These are phyloP conservation scores for Ganoderma boninense DNA, from an alignment of 1,284 basidiomycete genomes.

Conservation along the genomic window DNA sequence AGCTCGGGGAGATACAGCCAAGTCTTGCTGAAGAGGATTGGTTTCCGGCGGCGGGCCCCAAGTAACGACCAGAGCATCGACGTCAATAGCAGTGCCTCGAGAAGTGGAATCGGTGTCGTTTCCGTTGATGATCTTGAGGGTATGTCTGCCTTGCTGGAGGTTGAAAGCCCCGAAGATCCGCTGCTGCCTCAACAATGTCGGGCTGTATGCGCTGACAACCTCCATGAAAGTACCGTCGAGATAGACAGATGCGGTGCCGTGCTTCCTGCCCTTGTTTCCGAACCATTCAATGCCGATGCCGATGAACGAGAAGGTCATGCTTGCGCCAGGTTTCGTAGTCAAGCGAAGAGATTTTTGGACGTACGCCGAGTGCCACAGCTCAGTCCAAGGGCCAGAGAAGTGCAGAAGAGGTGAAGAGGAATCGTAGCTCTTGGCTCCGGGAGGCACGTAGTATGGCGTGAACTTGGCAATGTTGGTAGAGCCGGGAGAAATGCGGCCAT, in stretches of 20 bases:
- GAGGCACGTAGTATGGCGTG: conserved; percentile 74
- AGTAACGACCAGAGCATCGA: conserved; percentile 77
- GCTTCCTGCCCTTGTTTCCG: conserved; percentile 60
- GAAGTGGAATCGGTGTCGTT: conserved; percentile 50
- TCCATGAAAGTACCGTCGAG: conserved; percentile 61
- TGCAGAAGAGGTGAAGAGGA: conserved; percentile 69
- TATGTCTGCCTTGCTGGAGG: conserved; percentile 61
- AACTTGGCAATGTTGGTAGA: conserved; percentile 57
- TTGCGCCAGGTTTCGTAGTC: conserved; percentile 58
- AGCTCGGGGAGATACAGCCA: conserved; percentile 24
- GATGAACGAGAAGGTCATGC: conserved; percentile 64
- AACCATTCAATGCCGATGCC: conserved; percentile 84
- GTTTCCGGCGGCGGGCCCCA: conserved; percentile 16
- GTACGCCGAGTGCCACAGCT: conserved; percentile 58
- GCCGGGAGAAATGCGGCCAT: conserved; percentile 63
- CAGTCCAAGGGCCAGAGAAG: conserved; percentile 67
- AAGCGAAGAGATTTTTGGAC: conserved; percentile 59
- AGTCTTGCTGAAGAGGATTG: conserved; percentile 23
- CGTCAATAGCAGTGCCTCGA: conserved; percentile 51
- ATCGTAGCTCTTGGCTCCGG: conserved; percentile 74
- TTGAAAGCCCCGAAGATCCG: conserved; percentile 69
- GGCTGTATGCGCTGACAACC: conserved; percentile 57
- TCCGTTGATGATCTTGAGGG: conserved; percentile 68
- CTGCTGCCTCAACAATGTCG: conserved; percentile 57
- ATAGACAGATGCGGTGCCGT: conserved; percentile 65